Conservation (phyloP, 2,329 filamentous ascomycete genomes). For the Venturia asperata region DNA sequence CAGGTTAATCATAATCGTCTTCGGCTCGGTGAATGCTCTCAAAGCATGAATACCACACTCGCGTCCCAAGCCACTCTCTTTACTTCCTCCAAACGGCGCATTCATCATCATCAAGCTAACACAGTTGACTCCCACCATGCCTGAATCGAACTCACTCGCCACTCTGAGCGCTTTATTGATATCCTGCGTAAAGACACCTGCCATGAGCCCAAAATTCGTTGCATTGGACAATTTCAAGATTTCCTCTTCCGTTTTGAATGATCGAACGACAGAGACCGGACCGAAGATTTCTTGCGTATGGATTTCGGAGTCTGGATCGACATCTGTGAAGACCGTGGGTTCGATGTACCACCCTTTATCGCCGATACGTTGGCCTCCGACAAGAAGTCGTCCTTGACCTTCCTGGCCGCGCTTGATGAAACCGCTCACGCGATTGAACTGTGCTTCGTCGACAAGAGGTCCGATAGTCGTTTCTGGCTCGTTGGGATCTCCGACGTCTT, state of each 20-base stretch:
- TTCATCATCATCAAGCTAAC: slow-evolving; percentile 34
- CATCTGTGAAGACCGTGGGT: slow-evolving; percentile 32
- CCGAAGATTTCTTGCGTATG: slow-evolving; percentile 35
- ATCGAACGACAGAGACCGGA: slow-evolving; percentile 31
- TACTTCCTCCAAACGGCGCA: slow-evolving; percentile 46
- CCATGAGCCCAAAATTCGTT: slow-evolving; percentile 35
- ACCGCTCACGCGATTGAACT: slow-evolving; percentile 20
- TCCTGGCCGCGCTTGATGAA: slow-evolving; percentile 22
- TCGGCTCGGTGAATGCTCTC: slow-evolving; percentile 44
- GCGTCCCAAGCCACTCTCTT: slow-evolving; percentile 44
- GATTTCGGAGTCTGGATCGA: slow-evolving; percentile 30
- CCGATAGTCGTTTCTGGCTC: slow-evolving; percentile 29
- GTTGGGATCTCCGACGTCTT: slow-evolving; percentile 29
- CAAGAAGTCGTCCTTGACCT: slow-evolving; percentile 20
- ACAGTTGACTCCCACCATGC: slow-evolving; percentile 27
- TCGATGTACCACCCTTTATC: slow-evolving; percentile 20
- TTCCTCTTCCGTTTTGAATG: slow-evolving; percentile 36
- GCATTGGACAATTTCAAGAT: slow-evolving; percentile 34
- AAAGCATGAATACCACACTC: slow-evolving; percentile 45
- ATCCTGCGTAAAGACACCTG: slow-evolving; percentile 35
- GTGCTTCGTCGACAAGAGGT: slow-evolving; percentile 24
- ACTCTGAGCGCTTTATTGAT: slow-evolving; percentile 28
- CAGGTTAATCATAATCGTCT: slow-evolving; percentile 44
- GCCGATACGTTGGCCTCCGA: slow-evolving; percentile 20
- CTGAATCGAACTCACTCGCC: slow-evolving; percentile 23